phyloP scores from a whole-genome alignment of 75 land plant genomes.

The Larix kaempferi region DNA sequence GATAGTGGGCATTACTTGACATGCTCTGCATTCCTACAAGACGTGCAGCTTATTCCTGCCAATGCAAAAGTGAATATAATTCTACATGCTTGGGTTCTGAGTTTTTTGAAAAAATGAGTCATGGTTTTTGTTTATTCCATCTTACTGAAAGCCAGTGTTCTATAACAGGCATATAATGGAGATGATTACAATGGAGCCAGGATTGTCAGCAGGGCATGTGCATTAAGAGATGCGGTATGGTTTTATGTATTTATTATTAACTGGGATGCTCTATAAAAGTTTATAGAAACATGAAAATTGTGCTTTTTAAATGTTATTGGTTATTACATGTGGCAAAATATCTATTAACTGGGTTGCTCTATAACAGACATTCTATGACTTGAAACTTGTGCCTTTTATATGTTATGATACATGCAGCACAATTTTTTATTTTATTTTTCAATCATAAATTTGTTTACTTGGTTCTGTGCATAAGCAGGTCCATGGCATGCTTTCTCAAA shows the following conservation, averaged over 20 bases:
- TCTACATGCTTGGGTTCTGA: not conserved
- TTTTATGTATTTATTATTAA: not conserved
- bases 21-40: constrained; percentile 69
- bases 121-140: not conserved
- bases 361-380: no score
- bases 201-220: constrained; percentile 94
- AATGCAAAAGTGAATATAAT: constrained; percentile 74
- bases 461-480: constrained; percentile 43
- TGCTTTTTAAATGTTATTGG: no score
- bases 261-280: not conserved
- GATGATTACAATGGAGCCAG: constrained; percentile 91
- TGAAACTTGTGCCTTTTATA: not conserved
- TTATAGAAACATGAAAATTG: no score
- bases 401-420: not conserved
- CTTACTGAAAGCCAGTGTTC: not conserved
- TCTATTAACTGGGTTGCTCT: no score
- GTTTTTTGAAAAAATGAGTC: not conserved
- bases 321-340: no score
- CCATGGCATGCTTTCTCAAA: constrained; percentile 88
- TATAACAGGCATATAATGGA: constrained; percentile 79
- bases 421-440: not conserved
- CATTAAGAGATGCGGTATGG: constrained; percentile 90
- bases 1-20: constrained; percentile 86
- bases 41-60: constrained; percentile 78
- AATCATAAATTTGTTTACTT: not conserved